Conservation (phyloP, 352 stramenopile species). For the Globisporangium paroecandrum region DNA sequence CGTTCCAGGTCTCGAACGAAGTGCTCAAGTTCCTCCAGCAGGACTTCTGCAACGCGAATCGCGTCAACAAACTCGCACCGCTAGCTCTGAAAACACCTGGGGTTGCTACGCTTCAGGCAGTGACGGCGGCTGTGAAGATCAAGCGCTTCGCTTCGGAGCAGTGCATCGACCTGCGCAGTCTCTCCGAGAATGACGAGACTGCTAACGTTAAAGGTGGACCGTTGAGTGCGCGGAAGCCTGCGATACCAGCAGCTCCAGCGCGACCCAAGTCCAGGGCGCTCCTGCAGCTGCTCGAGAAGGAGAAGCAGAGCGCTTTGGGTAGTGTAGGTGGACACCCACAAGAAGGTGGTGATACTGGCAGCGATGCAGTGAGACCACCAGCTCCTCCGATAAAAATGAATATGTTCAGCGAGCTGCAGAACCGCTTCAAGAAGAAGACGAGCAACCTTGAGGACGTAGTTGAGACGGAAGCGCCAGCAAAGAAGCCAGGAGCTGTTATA, state of each 20-base stretch:
- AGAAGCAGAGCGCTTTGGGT: conserved; percentile 14
- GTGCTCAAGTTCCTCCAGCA: conserved; percentile 70
- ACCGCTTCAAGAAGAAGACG: conserved; percentile 19
- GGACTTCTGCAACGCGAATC: conserved; percentile 59
- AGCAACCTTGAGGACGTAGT: not conserved
- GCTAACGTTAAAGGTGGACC: not conserved
- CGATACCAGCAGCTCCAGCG: conserved; percentile 1
- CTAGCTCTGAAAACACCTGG: conserved; percentile 3
- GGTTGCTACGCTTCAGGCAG: not conserved
- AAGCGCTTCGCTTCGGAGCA: conserved; percentile 18
- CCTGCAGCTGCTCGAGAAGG: conserved; percentile 38
- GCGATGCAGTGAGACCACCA: not conserved
- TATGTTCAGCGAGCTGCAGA: conserved; percentile 45
- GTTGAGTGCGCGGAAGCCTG: not conserved
- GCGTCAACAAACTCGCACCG: conserved; percentile 12
- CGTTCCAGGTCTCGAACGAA: conserved; percentile 52
- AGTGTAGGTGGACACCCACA: not conserved
- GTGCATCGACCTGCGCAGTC: conserved; percentile 2
- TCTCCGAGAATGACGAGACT: not conserved
- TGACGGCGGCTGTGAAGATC: conserved; percentile 9
- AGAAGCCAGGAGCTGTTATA: not conserved
- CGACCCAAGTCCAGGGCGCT: conserved; percentile 54
- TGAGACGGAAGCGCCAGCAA: not conserved
- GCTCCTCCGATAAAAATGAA: conserved; percentile 20
- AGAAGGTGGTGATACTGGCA: not conserved